A percentile compares a stretch with the other conserved stretches of the same genome.
Evolutionary conservation across 2,329 filamentous ascomycete genomes (phyloP).

Genomic region (Fusarium multiceps): DNA sequence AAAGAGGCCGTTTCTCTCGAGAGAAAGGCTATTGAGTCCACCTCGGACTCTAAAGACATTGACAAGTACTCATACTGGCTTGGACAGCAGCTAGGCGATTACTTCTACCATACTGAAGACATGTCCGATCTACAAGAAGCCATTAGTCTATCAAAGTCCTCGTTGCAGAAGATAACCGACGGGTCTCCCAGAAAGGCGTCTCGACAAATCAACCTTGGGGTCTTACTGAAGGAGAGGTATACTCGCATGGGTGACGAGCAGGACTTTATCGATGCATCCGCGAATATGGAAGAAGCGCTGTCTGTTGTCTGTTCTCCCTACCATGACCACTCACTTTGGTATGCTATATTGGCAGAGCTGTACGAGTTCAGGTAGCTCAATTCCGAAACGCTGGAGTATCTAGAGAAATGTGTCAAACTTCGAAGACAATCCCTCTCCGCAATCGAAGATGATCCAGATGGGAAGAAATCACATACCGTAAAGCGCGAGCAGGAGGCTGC

Average conservation of each 20-base stretch:
- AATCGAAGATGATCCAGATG: rapidly evolving
- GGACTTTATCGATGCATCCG: not conserved
- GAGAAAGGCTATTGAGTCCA: not conserved
- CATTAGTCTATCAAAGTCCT: not conserved
- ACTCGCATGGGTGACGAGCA: rapidly evolving
- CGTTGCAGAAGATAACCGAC: not conserved
- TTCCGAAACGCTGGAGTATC: not conserved
- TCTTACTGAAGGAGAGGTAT: not conserved
- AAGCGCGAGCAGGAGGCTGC: not conserved
- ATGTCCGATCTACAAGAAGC: not conserved
- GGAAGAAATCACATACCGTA: rapidly evolving
- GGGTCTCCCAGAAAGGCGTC: rapidly evolving
- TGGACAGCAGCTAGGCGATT: not conserved
- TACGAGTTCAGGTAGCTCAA: not conserved
- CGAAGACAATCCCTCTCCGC: not conserved
- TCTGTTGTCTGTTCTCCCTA: too few species aligned
- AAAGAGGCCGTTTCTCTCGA: not conserved
- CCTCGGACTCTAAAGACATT: not conserved
- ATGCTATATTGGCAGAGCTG: not conserved
- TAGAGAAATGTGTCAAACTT: not conserved
- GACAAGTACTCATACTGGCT: not conserved
- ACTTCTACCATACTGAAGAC: not conserved
- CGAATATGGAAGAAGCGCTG: not conserved
- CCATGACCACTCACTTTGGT: not conserved
- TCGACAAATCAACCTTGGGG: not conserved